Base-by-base conservation (phyloP, 176 grass and related monocot genomes). In the Zoysia pacifica region DNA sequence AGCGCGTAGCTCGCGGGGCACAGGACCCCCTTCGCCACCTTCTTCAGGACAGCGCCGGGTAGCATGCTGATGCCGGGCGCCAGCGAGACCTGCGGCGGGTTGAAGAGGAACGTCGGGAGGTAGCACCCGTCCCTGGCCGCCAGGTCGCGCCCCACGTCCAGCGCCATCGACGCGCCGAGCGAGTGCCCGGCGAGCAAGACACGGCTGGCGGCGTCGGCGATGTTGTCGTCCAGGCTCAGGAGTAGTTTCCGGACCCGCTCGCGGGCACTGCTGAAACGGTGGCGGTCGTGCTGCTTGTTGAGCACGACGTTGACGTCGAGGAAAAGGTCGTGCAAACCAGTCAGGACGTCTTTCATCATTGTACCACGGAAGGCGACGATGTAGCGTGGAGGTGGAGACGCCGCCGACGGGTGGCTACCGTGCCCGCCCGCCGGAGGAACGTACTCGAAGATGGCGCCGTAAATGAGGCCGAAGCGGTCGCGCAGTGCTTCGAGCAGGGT, bases 401-500 rank as follows among this genome's bases (percentile, higher is more conserved):
- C 28, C 28, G 28, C 65, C 15, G 41, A 56, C 52, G 19, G 40
- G 8, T 62, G 67, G 18, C 54, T 28, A 28, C 28, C 5, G 44
- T 10, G 15, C 7, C 0, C 43, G 51, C 62, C 50, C 1, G 6
- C 1, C 3, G 81, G 62, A 2, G 72, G 63, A 2, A 43, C 55
- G 6, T 84, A 35, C 73, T 84, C 37, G 10, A 62, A 42, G 82
- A 77, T 52, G 65, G 45, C 82, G 11, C 82, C 73, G 6, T 67
- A 85, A 1, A 39, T 8, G 10, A 49, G 9, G 7, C 1, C 11
- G 53, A 4, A 12, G 39, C 9, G n/a, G 15, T 15, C 7, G 36
- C 36, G 74, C 77, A 84, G 82, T 36, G 78, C 67, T 84, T 19
- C 74, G 66, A 84, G 74, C 82, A 75, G 6, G 62, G 20, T 62